Evolutionary conservation across 2,329 filamentous ascomycete species (phyloP).

Genomic region (Graphilbum sp.): DNA sequence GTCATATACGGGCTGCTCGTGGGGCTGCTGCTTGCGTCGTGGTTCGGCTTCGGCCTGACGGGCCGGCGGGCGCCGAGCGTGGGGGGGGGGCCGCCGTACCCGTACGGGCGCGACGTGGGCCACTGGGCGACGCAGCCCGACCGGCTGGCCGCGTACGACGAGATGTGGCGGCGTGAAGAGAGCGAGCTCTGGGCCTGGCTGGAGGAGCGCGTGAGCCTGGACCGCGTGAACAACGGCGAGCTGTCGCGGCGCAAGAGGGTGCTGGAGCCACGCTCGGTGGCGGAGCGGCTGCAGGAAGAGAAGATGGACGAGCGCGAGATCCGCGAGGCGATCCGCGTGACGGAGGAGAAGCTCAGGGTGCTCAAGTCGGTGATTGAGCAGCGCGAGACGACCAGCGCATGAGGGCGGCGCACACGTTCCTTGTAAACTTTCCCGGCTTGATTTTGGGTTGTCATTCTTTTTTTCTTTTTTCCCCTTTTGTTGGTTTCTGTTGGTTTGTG

Average conservation of each 20-base stretch:
- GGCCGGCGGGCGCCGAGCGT: slow-evolving; percentile 20
- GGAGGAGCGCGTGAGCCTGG: slow-evolving; percentile 68
- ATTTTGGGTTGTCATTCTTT: neutral
- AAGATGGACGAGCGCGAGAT: slow-evolving; percentile 59
- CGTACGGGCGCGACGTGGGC: slow-evolving; percentile 14
- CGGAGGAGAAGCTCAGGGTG: slow-evolving; percentile 66
- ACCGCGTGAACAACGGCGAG: slow-evolving; percentile 25
- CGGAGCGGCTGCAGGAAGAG: slow-evolving; percentile 41
- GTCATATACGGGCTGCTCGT: slow-evolving; percentile 61
- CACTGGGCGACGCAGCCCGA: slow-evolving; percentile 38
- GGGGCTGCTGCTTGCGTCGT: slow-evolving; percentile 55
- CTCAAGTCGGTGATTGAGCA: slow-evolving; percentile 54
- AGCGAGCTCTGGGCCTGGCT: slow-evolving; percentile 87
- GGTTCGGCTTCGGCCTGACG: slow-evolving; percentile 47
- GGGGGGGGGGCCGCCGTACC: slow-evolving; percentile 16
- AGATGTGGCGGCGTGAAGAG: slow-evolving; percentile 81
- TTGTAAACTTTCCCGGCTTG: neutral
- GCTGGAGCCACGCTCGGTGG: slow-evolving; percentile 37
- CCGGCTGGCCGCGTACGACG: slow-evolving; percentile 70
- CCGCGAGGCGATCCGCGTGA: slow-evolving; percentile 66
- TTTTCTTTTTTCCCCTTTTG: neutral
- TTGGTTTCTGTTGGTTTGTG: neutral
- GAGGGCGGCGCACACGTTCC: neutral
- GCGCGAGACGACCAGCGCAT: neutral
- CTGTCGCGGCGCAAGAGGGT: slow-evolving; percentile 25